These are phyloP conservation scores for Tephrocybe sp. DNA, from an alignment of 768 basidiomycete species.

Conservation along the genomic window DNA sequence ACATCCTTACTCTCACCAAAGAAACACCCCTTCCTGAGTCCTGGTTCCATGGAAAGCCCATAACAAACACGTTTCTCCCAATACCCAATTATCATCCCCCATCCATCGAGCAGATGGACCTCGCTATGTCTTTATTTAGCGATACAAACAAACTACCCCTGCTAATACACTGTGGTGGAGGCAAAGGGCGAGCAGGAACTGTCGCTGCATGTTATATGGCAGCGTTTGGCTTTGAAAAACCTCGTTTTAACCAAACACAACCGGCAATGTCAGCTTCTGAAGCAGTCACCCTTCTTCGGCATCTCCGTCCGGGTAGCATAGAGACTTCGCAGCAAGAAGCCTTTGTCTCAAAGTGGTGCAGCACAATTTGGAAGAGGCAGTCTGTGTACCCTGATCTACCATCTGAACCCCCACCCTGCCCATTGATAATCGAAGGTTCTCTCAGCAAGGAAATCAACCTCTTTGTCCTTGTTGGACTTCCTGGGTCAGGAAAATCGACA, in stretches of 20 bases:
- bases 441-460: slow-evolving; percentile 36
- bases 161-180: slow-evolving; percentile 60
- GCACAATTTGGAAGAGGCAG: slow-evolving; percentile 56
- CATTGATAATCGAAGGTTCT: slow-evolving; percentile 41
- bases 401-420: slow-evolving; percentile 47
- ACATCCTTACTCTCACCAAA: slow-evolving; percentile 57
- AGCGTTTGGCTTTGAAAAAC: slow-evolving; percentile 50
- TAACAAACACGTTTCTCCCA: slow-evolving; percentile 55
- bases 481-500: slow-evolving; percentile 62
- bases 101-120: slow-evolving; percentile 59
- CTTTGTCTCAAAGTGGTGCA: slow-evolving; percentile 58
- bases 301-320: slow-evolving; percentile 53
- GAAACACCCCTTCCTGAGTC: slow-evolving; percentile 44
- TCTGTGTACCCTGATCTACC: slow-evolving; percentile 47
- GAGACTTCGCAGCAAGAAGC: slow-evolving; percentile 55
- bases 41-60: slow-evolving; percentile 45
- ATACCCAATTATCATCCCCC: slow-evolving; percentile 52
- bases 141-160: slow-evolving; percentile 45
- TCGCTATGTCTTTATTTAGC: slow-evolving; percentile 44
- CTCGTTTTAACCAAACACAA: slow-evolving; percentile 36
- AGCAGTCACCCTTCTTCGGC: slow-evolving; percentile 45
- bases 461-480: slow-evolving; percentile 56
- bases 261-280: slow-evolving; percentile 47
- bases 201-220: slow-evolving; percentile 59
- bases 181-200: slow-evolving; percentile 61